phyloP scores from a whole-genome alignment of 371 early-diverging fungal genomes.

The Choanephora cucurbitarum region DNA sequence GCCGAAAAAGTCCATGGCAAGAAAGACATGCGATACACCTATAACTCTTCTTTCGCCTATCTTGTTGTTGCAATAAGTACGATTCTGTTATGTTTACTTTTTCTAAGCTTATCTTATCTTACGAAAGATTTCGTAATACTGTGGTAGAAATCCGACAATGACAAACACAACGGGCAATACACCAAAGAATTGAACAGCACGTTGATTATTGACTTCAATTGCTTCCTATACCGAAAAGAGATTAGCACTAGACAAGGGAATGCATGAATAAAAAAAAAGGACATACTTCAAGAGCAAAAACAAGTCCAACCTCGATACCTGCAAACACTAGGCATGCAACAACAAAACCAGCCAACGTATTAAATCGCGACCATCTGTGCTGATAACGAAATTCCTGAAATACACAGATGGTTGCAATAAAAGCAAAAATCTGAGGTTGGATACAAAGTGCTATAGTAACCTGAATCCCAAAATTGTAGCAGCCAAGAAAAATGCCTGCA shows the following conservation, averaged over 20 bases:
- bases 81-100: not conserved
- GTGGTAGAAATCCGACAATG: slow-evolving; percentile 51
- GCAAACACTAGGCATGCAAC: slow-evolving; percentile 14
- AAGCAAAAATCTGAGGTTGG: slow-evolving; percentile 57
- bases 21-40: slow-evolving; percentile 48
- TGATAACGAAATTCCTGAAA: slow-evolving; percentile 52
- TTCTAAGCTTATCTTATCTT: slow-evolving; percentile 9
- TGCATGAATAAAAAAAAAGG: not conserved
- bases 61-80: not conserved
- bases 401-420: slow-evolving; percentile 41
- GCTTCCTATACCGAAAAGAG: slow-evolving; percentile 20
- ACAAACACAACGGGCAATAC: slow-evolving; percentile 50
- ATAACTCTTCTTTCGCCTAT: slow-evolving; percentile 32
- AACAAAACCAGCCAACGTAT: slow-evolving; percentile 8
- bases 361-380: slow-evolving; percentile 20
- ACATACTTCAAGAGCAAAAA: slow-evolving; percentile 30
- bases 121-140: slow-evolving; percentile 51
- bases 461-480: slow-evolving; percentile 49
- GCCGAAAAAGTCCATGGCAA: slow-evolving; percentile 52
- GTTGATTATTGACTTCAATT: slow-evolving; percentile 16
- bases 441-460: slow-evolving; percentile 56
- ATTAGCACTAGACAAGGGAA: not conserved
- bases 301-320: slow-evolving; percentile 28
- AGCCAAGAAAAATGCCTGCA: slow-evolving; percentile 45
- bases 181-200: slow-evolving; percentile 42